Evolutionary conservation across 2,329 filamentous ascomycete genomes (phyloP).

Genomic region (Pseudopyricularia javanii): DNA sequence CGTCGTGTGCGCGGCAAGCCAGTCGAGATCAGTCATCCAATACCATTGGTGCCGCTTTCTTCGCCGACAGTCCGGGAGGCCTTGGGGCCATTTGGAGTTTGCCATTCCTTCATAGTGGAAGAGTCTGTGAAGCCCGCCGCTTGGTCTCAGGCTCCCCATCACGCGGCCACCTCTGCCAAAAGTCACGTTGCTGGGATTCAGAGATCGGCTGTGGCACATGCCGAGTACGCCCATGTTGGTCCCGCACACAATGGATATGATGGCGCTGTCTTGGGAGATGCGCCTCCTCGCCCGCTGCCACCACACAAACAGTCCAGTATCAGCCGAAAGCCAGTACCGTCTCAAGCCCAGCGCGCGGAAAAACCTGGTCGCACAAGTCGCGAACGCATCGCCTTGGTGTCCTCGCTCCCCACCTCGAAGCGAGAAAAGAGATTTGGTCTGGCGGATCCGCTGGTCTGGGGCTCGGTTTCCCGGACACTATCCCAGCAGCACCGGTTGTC

Average conservation of each 20-base stretch:
- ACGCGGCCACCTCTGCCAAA: neutral
- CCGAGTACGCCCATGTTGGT: slow-evolving; percentile 7
- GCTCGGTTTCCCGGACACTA: slow-evolving; percentile 31
- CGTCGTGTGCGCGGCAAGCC: slow-evolving; percentile 1
- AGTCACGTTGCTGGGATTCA: neutral
- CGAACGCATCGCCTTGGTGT: neutral
- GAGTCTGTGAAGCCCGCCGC: neutral
- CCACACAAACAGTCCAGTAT: neutral
- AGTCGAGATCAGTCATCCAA: slow-evolving; percentile 4
- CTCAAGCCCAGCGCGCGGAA: neutral
- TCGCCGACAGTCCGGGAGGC: neutral
- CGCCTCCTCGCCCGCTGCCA: neutral
- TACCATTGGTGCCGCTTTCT: neutral
- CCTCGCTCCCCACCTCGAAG: slow-evolving; percentile 3
- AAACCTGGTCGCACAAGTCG: neutral
- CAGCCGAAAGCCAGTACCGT: neutral
- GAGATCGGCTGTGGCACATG: neutral
- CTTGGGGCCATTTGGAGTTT: neutral
- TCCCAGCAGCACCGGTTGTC: slow-evolving; percentile 31
- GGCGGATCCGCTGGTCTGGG: slow-evolving; percentile 26
- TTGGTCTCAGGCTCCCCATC: neutral
- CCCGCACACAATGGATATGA: slow-evolving; percentile 1
- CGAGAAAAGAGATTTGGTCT: slow-evolving; percentile 17
- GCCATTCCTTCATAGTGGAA: neutral
- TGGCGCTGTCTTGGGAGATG: neutral